phyloP scores from a whole-genome alignment of 2,329 filamentous ascomycete genomes.

The Paecilomyces dactylethromorphus region DNA sequence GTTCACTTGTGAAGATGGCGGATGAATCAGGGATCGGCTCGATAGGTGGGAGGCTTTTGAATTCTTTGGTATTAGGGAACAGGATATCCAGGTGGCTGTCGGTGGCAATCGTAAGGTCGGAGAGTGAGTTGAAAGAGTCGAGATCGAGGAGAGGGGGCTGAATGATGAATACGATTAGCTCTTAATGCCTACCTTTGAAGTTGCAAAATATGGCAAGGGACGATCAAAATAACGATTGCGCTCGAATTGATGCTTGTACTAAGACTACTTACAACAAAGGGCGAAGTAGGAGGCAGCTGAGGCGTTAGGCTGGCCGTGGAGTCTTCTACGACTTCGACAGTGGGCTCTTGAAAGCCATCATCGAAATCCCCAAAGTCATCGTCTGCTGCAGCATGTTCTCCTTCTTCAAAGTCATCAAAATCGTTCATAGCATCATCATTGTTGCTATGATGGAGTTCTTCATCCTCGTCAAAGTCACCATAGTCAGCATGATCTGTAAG shows the following conservation, averaged over 20 bases:
- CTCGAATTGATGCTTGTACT: constrained; percentile 7
- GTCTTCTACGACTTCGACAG: constrained; percentile 17
- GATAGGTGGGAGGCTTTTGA: constrained; percentile 26
- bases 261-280: constrained; percentile 39
- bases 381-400: constrained; percentile 43
- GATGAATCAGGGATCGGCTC: constrained; percentile 37
- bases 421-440: constrained; percentile 61
- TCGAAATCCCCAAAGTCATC: constrained; percentile 62
- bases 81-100: constrained; percentile 36
- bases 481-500: constrained; percentile 37
- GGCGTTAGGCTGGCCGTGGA: constrained; percentile 11
- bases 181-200: not conserved
- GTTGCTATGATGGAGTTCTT: constrained; percentile 33
- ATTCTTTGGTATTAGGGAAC: constrained; percentile 35
- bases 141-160: constrained; percentile 45
- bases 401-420: constrained; percentile 48
- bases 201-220: not conserved
- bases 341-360: constrained; percentile 54
- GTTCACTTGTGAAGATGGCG: constrained; percentile 72
- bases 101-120: constrained; percentile 34
- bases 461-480: constrained; percentile 53
- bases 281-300: constrained; percentile 24
- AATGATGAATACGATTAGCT: constrained; percentile 1
- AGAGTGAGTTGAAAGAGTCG: constrained; percentile 43
- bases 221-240: not conserved